These are phyloP conservation scores for Rhizopus stolonifer DNA, from an alignment of 371 early-diverging fungal genomes.

Conservation along the genomic window DNA sequence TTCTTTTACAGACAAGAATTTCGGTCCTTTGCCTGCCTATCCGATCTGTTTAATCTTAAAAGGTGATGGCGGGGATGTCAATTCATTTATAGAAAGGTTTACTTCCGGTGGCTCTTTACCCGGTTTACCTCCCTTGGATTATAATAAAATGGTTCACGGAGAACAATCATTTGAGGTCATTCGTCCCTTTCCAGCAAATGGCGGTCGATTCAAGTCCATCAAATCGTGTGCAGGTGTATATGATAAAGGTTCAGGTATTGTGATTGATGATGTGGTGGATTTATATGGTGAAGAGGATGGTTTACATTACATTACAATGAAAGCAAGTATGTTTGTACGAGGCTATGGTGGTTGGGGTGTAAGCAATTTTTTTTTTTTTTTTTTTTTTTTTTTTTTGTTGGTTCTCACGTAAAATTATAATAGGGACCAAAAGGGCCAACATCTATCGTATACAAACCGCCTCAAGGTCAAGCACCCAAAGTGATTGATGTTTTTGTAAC, in stretches of 20 bases:
- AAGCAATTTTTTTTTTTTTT: too few relatives aligned
- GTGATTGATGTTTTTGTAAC: conserved; percentile 43
- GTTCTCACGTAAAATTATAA: not conserved
- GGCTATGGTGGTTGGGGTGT: conserved; percentile 61
- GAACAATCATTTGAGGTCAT: conserved; percentile 68
- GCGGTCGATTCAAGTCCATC: conserved; percentile 48
- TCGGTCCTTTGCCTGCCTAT: conserved; percentile 73
- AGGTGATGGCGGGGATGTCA: conserved; percentile 57
- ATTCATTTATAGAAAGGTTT: conserved; percentile 50
- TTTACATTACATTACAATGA: conserved; percentile 50
- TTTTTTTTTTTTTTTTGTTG: not conserved
- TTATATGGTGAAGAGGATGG: conserved; percentile 55
- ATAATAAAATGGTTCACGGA: conserved; percentile 71
- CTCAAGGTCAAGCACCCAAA: conserved; percentile 53
- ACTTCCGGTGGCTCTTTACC: conserved; percentile 38
- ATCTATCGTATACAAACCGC: conserved; percentile 31
- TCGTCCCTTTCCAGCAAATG: conserved; percentile 58
- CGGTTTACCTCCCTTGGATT: conserved; percentile 67
- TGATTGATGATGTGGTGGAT: conserved; percentile 56
- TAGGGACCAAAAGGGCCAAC: conserved; percentile 55
- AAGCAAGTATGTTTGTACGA: conserved; percentile 48
- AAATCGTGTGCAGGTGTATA: conserved; percentile 53
- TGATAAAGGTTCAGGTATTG: conserved; percentile 70
- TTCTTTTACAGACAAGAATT: conserved; percentile 50
- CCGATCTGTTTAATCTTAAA: conserved; percentile 62